Base-by-base conservation (phyloP, 2,329 filamentous ascomycete species). In the Nakataea oryzae region DNA sequence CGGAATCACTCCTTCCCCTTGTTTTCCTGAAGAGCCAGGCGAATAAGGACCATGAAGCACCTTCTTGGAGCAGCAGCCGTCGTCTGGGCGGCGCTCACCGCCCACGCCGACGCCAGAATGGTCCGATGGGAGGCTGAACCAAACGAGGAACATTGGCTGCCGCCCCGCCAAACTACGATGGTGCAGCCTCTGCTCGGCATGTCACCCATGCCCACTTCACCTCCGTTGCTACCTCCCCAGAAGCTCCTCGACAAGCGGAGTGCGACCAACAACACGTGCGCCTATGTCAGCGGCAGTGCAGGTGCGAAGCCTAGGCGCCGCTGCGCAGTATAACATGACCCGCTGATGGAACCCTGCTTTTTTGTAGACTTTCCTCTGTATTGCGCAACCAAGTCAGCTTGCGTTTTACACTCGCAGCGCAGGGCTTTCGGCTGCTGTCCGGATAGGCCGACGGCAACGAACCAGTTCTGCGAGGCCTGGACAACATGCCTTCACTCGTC, bases 391-490 rank as follows among this genome's bases (percentile, higher is more conserved):
- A 66, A 65, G 8, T 63, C 66, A 8, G 62, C 57, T 21, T 75
- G 73, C 59, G 68, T 70, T 14, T 69, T 65, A 65, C 72, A 74
- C 68, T 65, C 65, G 41, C n/a, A 62, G 29, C 61, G 65, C 54
- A 68, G 62, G 2, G 62, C 68, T 3, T 65, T 71, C 11, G 73
- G 73, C 41, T 75, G 74, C 66, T 75, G 74, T 47, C 65, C 68
- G 54, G 67, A 70, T 32, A 60, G 61, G 11, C 62, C 67, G 11
- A 64, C 64, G 1, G 61, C 29, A 34, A 13, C 54, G 26, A 56
- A 27, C 24, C 21, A 58, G 14, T 29, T 29, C 24, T 70, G 71
- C 64, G 60, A 62, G 9, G 58, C 72, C 32, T 63, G 58, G 34
- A 74, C 72, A 3, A 66, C 66, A 2, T 75, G 73, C 62, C 62